Evolutionary conservation across 495 filamentous ascomycete species (phyloP).

Genomic region (Pyrenopolyporus hunteri): DNA sequence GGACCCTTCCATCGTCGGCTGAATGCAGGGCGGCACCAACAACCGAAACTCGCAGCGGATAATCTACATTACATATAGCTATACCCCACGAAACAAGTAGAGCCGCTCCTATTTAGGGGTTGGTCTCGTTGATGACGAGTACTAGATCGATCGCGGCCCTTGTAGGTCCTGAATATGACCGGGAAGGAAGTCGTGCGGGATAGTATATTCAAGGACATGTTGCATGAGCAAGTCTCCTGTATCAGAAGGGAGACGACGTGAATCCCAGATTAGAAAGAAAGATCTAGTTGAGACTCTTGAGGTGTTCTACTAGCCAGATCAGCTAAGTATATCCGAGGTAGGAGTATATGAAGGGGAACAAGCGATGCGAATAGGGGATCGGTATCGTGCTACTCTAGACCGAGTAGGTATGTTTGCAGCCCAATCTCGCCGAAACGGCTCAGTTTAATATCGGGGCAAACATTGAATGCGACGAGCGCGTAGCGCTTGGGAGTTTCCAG

Average conservation of each 20-base stretch:
- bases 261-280: not conserved
- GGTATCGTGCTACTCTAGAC: too few species aligned
- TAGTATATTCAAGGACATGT: too few species aligned
- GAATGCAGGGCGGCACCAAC: slow-evolving; percentile 2
- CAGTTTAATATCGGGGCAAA: not conserved
- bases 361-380: too few species aligned
- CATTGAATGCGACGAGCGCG: not conserved
- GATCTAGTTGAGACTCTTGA: too few species aligned
- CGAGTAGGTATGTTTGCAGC: not conserved
- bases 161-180: too few species aligned
- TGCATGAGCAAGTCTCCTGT: too few species aligned
- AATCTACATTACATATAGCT: slow-evolving; percentile 9
- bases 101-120: not conserved
- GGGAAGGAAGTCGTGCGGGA: too few species aligned
- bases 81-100: not conserved
- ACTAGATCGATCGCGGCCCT: too few species aligned
- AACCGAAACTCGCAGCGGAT: slow-evolving; percentile 13
- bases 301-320: too few species aligned
- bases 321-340: too few species aligned
- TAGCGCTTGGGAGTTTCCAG: not conserved
- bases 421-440: not conserved
- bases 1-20: slow-evolving; percentile 7
- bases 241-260: not conserved
- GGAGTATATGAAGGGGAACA: too few species aligned
- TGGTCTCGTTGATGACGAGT: too few species aligned